Base-by-base conservation (phyloP, 805 yeast genomes). In the Spathaspora arborariae region DNA sequence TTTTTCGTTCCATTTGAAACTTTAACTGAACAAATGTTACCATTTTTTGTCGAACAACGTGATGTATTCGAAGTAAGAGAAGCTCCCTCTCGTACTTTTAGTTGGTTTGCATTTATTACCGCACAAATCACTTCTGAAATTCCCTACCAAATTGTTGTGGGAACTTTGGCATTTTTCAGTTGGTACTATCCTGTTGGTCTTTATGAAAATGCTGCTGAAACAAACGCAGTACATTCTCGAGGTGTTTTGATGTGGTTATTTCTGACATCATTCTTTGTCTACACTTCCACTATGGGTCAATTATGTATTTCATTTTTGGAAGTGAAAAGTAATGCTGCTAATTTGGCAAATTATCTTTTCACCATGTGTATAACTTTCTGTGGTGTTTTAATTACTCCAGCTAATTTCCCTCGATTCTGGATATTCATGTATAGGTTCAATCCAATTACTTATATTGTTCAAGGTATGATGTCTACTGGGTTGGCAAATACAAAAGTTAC, bases 401-500 rank as follows among this genome's bases (percentile, higher is more conserved):
- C 48, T 59, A 57, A 53, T 53, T 70, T 55, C 57, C 66, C 61
- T 16, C 56, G 54, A 45, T 70, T 56, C 65, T 80, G 91, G 89
- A 68, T 76, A 37, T 85, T 84, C 74, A 81, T 85, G 88, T 85
- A 84, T 72, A 73, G 90, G 59, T 76, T 72, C 13, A 74, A 77
- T 81, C 48, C 92, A n/a, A 67, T 84, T 52, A 81, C 88, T 1
- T 85, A 84, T 55, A 73, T 83, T 67, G 67, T 85, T 45, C 58
- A 84, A 77, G 82, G 81, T 36, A 62, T 79, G 54, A 60, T 63
- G 42, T 44, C 62, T 5, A 51, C 59, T 21, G 61, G 61, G 10
- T 55, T 63, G 34, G 61, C 65, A 5, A 52, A 60, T 46, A 51
- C 58, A 9, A 30, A 72, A 51, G 74, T 83, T 70, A 52, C 47